phyloP scores from a whole-genome alignment of 495 filamentous ascomycete genomes.

The Annulohypoxylon maeteangense region DNA sequence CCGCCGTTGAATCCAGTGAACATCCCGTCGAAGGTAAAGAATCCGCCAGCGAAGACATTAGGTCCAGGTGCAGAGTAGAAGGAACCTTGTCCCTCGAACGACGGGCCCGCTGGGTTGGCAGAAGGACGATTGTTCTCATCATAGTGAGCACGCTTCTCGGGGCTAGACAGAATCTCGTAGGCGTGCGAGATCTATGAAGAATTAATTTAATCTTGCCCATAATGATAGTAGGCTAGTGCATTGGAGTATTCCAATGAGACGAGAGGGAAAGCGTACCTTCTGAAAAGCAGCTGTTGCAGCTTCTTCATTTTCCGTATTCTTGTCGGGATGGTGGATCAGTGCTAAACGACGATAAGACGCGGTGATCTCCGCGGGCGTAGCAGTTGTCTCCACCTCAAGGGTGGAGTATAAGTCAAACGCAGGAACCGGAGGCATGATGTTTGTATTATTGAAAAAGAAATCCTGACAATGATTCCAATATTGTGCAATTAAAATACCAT shows the following conservation, averaged over 20 bases:
- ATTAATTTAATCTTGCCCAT: conserved; percentile 3
- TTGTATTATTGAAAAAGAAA: neutral
- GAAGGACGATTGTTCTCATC: conserved; percentile 27
- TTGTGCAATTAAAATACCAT: neutral
- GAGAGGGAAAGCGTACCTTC: conserved; percentile 36
- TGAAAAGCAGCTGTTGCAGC: conserved; percentile 48
- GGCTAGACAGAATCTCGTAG: conserved; percentile 35
- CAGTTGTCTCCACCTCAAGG: conserved; percentile 86
- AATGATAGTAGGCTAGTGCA: neutral
- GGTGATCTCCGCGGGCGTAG: conserved; percentile 85
- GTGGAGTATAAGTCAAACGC: conserved; percentile 89
- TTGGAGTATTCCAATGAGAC: neutral
- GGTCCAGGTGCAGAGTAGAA: too few relatives aligned
- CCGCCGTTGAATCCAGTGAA: too few relatives aligned
- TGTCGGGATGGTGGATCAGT: conserved; percentile 92
- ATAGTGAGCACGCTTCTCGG: conserved; percentile 23
- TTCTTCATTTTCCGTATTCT: conserved; percentile 78
- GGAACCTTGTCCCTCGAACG: neutral
- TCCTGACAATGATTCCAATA: neutral
- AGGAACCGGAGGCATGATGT: conserved; percentile 29
- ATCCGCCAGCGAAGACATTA: too few relatives aligned
- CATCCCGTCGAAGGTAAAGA: too few relatives aligned
- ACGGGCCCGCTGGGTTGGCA: neutral
- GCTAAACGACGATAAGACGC: conserved; percentile 93
- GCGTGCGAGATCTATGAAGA: conserved; percentile 33